These are phyloP conservation scores for Trichosanthes cucumerina DNA, from an alignment of 306 rosid species.

Conservation along the genomic window DNA sequence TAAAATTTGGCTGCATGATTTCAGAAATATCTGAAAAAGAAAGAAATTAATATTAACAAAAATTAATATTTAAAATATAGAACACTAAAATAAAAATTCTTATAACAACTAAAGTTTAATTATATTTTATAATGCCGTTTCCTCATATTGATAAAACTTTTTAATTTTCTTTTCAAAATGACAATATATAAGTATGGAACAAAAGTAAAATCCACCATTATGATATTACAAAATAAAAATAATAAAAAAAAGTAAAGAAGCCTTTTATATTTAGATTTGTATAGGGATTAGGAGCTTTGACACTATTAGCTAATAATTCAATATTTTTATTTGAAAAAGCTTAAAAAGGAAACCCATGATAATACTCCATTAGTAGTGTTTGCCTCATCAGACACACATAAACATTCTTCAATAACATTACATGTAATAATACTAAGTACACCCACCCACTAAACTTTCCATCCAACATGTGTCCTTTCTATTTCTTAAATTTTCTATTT, in stretches of 20 bases:
- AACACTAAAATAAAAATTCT: not conserved
- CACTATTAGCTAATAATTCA: not conserved
- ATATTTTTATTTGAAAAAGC: not conserved
- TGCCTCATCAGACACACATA: not conserved
- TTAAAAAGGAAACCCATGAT: not conserved
- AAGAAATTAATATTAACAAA: not conserved
- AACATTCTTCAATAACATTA: not conserved
- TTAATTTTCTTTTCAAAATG: not conserved
- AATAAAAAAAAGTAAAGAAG: not conserved
- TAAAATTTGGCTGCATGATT: not conserved
- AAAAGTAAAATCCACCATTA: not conserved
- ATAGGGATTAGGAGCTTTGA: not conserved
- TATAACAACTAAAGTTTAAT: not conserved
- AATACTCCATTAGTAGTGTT: not conserved
- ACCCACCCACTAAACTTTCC: not conserved
- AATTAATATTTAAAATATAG: not conserved
- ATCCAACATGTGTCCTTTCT: not conserved
- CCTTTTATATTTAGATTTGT: not conserved
- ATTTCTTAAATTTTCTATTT: not conserved
- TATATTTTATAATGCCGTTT: not conserved
- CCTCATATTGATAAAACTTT: not conserved
- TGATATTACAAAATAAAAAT: not conserved
- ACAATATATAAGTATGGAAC: not conserved
- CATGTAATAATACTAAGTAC: not conserved
- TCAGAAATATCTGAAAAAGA: not conserved